A percentile compares a stretch with the other conserved stretches of the same genome.
Conservation (phyloP, 2,329 filamentous ascomycete genomes). For the Colletotrichum sublineola region DNA sequence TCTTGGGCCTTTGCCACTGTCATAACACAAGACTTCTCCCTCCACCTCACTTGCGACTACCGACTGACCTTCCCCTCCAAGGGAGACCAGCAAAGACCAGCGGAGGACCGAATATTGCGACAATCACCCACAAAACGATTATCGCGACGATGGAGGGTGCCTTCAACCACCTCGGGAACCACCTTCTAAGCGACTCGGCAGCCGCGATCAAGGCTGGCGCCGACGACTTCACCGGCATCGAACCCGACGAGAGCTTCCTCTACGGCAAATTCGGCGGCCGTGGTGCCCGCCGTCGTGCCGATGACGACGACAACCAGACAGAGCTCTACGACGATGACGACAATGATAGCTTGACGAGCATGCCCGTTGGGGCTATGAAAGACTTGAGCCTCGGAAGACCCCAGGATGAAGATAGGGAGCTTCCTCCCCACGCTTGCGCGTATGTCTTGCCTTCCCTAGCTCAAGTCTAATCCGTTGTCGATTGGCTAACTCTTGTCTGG, state of each 20-base stretch:
- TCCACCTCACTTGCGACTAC: conserved; percentile 13
- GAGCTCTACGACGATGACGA: conserved; percentile 89
- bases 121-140: conserved; percentile 10
- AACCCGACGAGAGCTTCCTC: conserved; percentile 84
- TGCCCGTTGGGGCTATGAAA: conserved; percentile 81
- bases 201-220: conserved; percentile 89
- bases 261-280: conserved; percentile 76
- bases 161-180: conserved; percentile 89
- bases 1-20: conserved; percentile 10
- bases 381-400: conserved; percentile 68
- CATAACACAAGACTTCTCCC: background rate
- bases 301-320: conserved; percentile 91
- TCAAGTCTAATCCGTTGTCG: background rate
- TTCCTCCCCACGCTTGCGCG: conserved; percentile 96
- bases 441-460: conserved; percentile 63
- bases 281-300: conserved; percentile 76
- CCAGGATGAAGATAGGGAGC: conserved; percentile 86
- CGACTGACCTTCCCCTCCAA: conserved; percentile 16
- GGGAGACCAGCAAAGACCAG: conserved; percentile 33
- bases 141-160: conserved; percentile 80
- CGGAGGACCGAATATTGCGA: conserved; percentile 22
- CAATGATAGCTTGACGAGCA: conserved; percentile 80
- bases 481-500: conserved; percentile 1
- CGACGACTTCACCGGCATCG: conserved; percentile 78
- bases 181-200: conserved; percentile 85